Base-by-base conservation (phyloP, 2,329 filamentous ascomycete genomes). In the Exophiala dermatitidis region DNA sequence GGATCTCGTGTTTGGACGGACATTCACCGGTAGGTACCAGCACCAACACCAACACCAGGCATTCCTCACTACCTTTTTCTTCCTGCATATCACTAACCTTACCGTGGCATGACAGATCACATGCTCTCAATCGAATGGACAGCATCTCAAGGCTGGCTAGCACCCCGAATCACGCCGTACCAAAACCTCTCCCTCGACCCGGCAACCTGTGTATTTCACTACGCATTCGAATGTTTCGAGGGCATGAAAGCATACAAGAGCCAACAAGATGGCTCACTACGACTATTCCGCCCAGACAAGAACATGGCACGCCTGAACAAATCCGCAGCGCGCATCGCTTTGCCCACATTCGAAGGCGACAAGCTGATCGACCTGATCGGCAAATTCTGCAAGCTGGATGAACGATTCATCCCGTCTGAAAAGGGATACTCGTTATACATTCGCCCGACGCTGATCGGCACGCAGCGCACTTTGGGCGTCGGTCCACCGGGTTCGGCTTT, bases 101-200 rank as follows among this genome's bases (percentile, higher is more conserved):
- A 33, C 34, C 42, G 19, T 45, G 33, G 19, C 12, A 7, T 10
- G 19, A 19, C 68, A 94, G 93, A 98, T 75, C 93, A 97, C 74
- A 97, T 98, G 91, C 84, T 97, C 66, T 84, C 86, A 55, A 80
- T 95, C 63, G 90, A 96, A 77, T 98, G 93, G 93, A 91, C 86
- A 51, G 82, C 89, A 56, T 75, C 80, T 46, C 77, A 87, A 61
- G 93, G 90, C 69, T 96, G 93, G 93, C 74, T 85, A 40, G 73
- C 83, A 9, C 88, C 91, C 53, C 79, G 82, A 61, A 97, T 98
- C 68, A 84, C 81, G 12, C 93, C 93, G 19, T 97, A 97, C 77
- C 90, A 96, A 73, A 96, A 96, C 74, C 87, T 98, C 64, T 91
- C 88, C 43, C 85, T 98, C 65, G 93, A 97, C 71, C 93, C 93